A percentile compares a stretch with the other conserved stretches of the same genome.
Evolutionary conservation across 2,329 filamentous ascomycete genomes (phyloP).

Genomic region (Talaromyces amestolkiae): DNA sequence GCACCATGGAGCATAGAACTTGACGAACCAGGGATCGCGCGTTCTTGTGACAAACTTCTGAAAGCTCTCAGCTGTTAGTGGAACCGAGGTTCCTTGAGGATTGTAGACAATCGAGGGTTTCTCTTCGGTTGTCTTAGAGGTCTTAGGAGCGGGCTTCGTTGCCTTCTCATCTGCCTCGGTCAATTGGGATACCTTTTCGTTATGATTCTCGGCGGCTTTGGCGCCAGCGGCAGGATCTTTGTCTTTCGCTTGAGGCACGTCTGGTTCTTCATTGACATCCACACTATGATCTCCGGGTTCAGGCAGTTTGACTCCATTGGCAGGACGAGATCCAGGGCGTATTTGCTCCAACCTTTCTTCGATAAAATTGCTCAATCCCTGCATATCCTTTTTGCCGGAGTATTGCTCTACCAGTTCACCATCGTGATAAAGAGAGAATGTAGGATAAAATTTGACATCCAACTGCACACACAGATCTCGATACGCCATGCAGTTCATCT

Average conservation of each 20-base stretch:
- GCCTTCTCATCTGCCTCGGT: neutral
- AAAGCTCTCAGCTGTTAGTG: slow-evolving; percentile 80
- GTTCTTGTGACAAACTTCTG: slow-evolving; percentile 80
- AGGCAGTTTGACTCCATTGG: slow-evolving; percentile 65
- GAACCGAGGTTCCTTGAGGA: slow-evolving; percentile 68
- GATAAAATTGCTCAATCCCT: slow-evolving; percentile 64
- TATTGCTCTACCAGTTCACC: slow-evolving; percentile 65
- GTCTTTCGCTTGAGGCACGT: slow-evolving; percentile 42
- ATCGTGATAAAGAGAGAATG: slow-evolving; percentile 75
- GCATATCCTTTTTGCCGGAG: slow-evolving; percentile 66
- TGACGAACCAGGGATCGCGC: slow-evolving; percentile 94
- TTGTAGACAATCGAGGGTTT: slow-evolving; percentile 64
- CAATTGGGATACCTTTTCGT: slow-evolving; percentile 35
- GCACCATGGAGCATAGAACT: slow-evolving; percentile 98
- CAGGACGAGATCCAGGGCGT: slow-evolving; percentile 75
- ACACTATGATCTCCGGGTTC: slow-evolving; percentile 62
- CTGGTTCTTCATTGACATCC: slow-evolving; percentile 41
- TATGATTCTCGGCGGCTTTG: slow-evolving; percentile 43
- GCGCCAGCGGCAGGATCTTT: slow-evolving; percentile 40
- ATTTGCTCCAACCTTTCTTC: slow-evolving; percentile 74
- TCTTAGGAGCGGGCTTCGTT: slow-evolving; percentile 28
- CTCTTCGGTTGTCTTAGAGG: slow-evolving; percentile 41
- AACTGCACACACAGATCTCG: slow-evolving; percentile 72
- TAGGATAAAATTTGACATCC: slow-evolving; percentile 69
- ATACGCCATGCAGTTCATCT: slow-evolving; percentile 80